Conservation (phyloP, 768 basidiomycete species). For the Grammothele lineata region DNA sequence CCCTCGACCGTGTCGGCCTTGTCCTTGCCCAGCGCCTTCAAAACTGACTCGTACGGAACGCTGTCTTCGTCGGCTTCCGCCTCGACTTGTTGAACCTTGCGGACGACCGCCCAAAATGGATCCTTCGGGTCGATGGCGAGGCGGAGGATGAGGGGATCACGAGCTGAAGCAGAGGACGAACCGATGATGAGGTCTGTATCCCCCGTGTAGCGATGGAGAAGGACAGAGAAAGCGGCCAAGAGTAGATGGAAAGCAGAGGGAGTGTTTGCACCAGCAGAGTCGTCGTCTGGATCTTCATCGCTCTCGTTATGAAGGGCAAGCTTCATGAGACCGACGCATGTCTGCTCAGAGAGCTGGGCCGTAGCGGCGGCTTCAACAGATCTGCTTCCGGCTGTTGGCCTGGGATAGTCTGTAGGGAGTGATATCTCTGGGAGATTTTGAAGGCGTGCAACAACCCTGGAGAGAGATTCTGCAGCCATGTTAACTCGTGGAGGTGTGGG, state of each 20-base stretch:
- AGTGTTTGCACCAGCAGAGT: slow-evolving; percentile 29
- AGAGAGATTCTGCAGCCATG: slow-evolving; percentile 30
- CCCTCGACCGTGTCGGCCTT: slow-evolving; percentile 56
- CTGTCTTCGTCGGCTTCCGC: slow-evolving; percentile 77
- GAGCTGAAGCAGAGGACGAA: slow-evolving; percentile 71
- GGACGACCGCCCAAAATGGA: slow-evolving; percentile 85
- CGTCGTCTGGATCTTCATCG: slow-evolving; percentile 45
- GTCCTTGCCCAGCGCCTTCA: slow-evolving; percentile 61
- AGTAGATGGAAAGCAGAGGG: slow-evolving; percentile 91
- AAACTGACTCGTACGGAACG: slow-evolving; percentile 75
- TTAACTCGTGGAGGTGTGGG: background rate
- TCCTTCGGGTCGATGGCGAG: slow-evolving; percentile 79
- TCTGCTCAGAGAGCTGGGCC: slow-evolving; percentile 66
- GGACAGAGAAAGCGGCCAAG: slow-evolving; percentile 85
- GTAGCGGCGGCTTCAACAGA: slow-evolving; percentile 82
- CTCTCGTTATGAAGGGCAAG: slow-evolving; percentile 71
- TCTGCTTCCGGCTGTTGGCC: slow-evolving; percentile 67
- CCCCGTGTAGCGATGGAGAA: slow-evolving; percentile 92
- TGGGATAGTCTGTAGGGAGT: slow-evolving; percentile 93
- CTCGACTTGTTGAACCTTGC: slow-evolving; percentile 81
- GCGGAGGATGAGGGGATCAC: slow-evolving; percentile 80
- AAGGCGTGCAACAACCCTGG: slow-evolving; percentile 59
- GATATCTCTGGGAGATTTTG: slow-evolving; percentile 86
- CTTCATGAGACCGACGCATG: slow-evolving; percentile 76
- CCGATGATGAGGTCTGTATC: slow-evolving; percentile 93